Evolutionary conservation across 768 basidiomycete species (phyloP).

Genomic region (Lentinula detonsa): DNA sequence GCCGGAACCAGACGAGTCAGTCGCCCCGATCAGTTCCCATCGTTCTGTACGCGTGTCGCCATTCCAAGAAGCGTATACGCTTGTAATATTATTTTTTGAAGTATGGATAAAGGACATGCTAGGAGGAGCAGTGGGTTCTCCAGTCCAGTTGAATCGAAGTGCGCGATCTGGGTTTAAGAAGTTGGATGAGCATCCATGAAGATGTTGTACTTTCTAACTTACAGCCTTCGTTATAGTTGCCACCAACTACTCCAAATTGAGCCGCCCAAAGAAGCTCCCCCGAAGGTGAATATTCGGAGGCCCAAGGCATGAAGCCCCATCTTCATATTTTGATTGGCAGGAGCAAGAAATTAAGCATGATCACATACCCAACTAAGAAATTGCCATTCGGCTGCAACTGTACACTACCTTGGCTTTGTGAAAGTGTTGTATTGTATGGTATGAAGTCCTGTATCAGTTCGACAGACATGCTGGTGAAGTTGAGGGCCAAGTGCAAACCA

Average conservation of each 20-base stretch:
- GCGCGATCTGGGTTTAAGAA: neutral
- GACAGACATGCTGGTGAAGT: conserved; percentile 4
- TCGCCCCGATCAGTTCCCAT: conserved; percentile 8
- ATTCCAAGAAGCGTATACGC: conserved; percentile 15
- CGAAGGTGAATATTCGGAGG: neutral
- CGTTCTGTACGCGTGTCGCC: conserved; percentile 13
- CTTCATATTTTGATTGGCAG: neutral
- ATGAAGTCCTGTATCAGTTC: conserved; percentile 2
- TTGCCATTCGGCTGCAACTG: conserved; percentile 7
- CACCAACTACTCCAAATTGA: neutral
- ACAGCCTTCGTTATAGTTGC: conserved; percentile 1
- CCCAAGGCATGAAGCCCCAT: conserved; percentile 2
- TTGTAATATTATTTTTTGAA: neutral
- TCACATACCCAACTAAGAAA: neutral
- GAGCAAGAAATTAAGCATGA: neutral
- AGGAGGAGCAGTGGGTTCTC: conserved; percentile 12
- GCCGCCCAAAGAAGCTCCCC: conserved; percentile 2
- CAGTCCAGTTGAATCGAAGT: conserved; percentile 8
- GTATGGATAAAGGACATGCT: neutral
- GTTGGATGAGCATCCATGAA: neutral
- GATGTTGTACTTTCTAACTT: neutral
- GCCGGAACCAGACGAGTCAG: neutral
- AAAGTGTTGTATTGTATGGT: neutral
- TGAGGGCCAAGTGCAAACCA: conserved; percentile 1
- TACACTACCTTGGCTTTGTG: conserved; percentile 5